phyloP scores from a whole-genome alignment of 2,329 filamentous ascomycete species.

The Kalaharituber pfeilii region DNA sequence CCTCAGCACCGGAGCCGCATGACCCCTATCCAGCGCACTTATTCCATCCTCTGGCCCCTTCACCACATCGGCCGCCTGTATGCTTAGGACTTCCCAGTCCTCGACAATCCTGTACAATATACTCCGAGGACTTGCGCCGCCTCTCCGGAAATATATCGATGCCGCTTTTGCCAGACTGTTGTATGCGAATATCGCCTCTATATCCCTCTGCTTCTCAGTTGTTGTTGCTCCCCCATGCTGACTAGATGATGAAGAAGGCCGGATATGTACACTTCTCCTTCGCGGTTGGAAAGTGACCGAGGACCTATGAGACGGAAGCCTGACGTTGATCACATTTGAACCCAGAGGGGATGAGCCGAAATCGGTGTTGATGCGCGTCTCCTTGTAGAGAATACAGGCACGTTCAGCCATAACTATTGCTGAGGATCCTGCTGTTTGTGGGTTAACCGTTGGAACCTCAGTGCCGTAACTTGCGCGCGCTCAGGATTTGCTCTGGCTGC shows the following conservation, averaged over 20 bases:
- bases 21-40: not conserved
- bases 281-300: conserved; percentile 27
- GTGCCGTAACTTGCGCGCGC: no score
- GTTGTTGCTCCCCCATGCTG: conserved; percentile 31
- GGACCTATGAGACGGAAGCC: conserved; percentile 39
- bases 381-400: conserved; percentile 58
- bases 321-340: conserved; percentile 52
- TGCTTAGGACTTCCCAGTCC: not conserved
- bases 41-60: not conserved
- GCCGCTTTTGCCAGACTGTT: conserved; percentile 60
- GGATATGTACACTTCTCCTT: conserved; percentile 26
- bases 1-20: conserved; percentile 36
- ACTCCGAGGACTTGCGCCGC: not conserved
- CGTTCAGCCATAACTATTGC: conserved; percentile 41
- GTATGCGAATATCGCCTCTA: conserved; percentile 51
- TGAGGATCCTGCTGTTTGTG: no score
- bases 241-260: conserved; percentile 25
- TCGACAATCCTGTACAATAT: not conserved
- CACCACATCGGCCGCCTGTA: not conserved
- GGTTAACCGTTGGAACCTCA: no score
- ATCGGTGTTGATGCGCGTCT: conserved; percentile 70
- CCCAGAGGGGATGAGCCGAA: conserved; percentile 40
- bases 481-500: no score
- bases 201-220: conserved; percentile 30
- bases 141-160: conserved; percentile 45